These are phyloP conservation scores for Plasmodium billcollinsi DNA, from an alignment of 169 alveolate species.

Conservation along the genomic window DNA sequence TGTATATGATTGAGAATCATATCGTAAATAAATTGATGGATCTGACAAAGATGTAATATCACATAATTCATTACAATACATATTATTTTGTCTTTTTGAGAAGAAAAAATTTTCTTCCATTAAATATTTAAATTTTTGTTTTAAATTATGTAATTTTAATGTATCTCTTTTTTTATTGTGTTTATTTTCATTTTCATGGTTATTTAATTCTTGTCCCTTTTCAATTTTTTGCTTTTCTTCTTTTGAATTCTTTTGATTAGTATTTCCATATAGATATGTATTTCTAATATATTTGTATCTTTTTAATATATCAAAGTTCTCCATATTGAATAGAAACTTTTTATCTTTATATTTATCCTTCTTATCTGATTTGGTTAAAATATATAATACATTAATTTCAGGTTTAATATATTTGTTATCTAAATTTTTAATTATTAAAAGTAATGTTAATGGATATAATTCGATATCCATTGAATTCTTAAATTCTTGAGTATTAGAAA, in stretches of 20 bases:
- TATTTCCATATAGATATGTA: not conserved
- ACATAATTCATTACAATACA: slow-evolving; percentile 40
- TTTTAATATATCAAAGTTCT: slow-evolving; percentile 64
- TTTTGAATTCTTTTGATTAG: not conserved
- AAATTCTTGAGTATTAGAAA: slow-evolving; percentile 72
- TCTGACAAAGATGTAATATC: slow-evolving; percentile 33
- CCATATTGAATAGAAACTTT: slow-evolving; percentile 32
- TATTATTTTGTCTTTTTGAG: slow-evolving; percentile 42
- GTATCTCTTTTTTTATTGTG: slow-evolving; percentile 10
- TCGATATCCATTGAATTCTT: slow-evolving; percentile 66
- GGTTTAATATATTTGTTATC: slow-evolving; percentile 71
- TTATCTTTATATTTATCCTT: slow-evolving; percentile 23
- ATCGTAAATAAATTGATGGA: slow-evolving; percentile 66
- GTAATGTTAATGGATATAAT: slow-evolving; percentile 60
- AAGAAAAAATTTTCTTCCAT: slow-evolving; percentile 71
- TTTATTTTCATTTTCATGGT: slow-evolving; percentile 2
- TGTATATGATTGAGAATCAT: slow-evolving; percentile 61
- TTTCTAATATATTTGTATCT: slow-evolving; percentile 45
- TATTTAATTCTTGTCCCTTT: too few species aligned
- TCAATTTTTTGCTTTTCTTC: not conserved
- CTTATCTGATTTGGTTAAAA: slow-evolving; percentile 31
- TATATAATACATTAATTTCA: slow-evolving; percentile 52
- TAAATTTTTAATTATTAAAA: slow-evolving; percentile 55
- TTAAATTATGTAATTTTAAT: slow-evolving; percentile 37
- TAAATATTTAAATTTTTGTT: slow-evolving; percentile 45